Base-by-base conservation (phyloP, 331 rosid genomes). In the Erythrophleum ivorense region DNA sequence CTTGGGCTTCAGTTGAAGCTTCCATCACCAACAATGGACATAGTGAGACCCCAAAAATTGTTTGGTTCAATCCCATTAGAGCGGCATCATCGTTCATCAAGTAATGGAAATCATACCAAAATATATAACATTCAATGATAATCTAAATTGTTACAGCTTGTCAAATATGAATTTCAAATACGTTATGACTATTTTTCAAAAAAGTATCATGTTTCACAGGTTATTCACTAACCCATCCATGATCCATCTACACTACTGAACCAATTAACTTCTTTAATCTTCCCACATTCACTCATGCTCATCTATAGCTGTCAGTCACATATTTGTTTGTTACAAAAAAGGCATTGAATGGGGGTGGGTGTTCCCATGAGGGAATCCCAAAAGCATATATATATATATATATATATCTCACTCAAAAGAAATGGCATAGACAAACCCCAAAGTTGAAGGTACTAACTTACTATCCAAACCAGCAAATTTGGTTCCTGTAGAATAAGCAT, bases 401-500 rank as follows among this genome's bases (percentile, higher is more conserved):
- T 24, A 18, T 60, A 41, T 18, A 38, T 34, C 21, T 53, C 60
- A 83, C 71, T 78, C 62, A 73, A 36, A 57, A 24, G 19, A 73
- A 40, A 66, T 80, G 33, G 78, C 14, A 68, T n/a, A 55, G 43
- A 75, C 75, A 41, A 60, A 11, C 52, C 33, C 36, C 14, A 33
- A 73, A 66, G 54, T n/a, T 58, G 24, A 19, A 21, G 29, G 69
- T 66, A 57, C 64, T 64, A 74, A 74, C 3, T 72, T 53, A 64
- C 43, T 15, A 75, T 53, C 70, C 58, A 29, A 43, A 64, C 46
- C 43, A 54, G 41, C 62, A 49, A 81, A 66, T 74, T 43, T 43
- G 59, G 80, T 55, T 75, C 29, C 63, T 81, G 29, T 66, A 66
- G 43, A 81, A 65, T 75, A 34, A 75, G 80, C 76, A 81, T 81